Conservation (phyloP, 2,329 filamentous ascomycete genomes). For the Corynespora cassiicola region DNA sequence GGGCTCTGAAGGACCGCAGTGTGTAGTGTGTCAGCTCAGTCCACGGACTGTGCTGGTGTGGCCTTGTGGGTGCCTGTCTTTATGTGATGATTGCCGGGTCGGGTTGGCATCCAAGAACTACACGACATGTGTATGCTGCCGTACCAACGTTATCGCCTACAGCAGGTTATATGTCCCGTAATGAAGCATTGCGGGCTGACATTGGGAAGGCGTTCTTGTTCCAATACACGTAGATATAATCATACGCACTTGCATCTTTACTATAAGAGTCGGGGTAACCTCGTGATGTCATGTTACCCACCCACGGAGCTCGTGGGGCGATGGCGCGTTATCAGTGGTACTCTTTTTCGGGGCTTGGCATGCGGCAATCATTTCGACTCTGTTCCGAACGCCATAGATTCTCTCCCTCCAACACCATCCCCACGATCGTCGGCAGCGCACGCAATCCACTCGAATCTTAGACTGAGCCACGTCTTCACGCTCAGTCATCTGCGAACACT, state of each 20-base stretch:
- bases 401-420: constrained; percentile 20
- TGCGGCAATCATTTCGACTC: too few relatives aligned
- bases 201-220: too few relatives aligned
- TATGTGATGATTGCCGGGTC: constrained; percentile 94
- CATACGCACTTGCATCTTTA: neutral
- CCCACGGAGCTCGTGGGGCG: too few relatives aligned
- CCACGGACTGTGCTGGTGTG: constrained; percentile 90
- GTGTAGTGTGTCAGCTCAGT: constrained; percentile 90
- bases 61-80: constrained; percentile 92
- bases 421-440: constrained; percentile 26
- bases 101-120: constrained; percentile 97
- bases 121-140: constrained; percentile 93
- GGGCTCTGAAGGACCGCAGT: constrained; percentile 78
- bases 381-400: constrained; percentile 16
- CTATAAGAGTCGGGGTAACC: too few relatives aligned
- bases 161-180: constrained; percentile 88
- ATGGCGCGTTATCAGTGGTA: constrained; percentile 1
- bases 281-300: too few relatives aligned
- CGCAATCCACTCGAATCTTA: constrained; percentile 18
- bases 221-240: too few relatives aligned
- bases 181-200: constrained; percentile 1
- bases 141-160: constrained; percentile 86
- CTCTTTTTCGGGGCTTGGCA: constrained; percentile 3
- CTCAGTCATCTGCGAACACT: constrained; percentile 59
- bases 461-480: constrained; percentile 53